Evolutionary conservation across 345 rosid genomes (phyloP).

Genomic region (Bruguiera parviflora): DNA sequence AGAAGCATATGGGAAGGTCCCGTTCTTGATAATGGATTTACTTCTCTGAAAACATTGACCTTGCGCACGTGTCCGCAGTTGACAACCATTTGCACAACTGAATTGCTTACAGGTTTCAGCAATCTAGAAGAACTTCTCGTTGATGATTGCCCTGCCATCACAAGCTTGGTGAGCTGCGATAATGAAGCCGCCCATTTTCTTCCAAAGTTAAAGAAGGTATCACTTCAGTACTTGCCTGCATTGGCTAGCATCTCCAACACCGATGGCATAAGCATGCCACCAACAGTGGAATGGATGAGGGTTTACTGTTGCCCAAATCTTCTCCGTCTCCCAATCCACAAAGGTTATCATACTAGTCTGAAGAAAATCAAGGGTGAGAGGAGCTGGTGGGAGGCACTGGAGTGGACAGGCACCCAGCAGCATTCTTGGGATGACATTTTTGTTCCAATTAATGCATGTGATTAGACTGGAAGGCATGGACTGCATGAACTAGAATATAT

Average conservation of each 20-base stretch:
- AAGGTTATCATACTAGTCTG: not conserved
- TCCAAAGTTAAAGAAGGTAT: conserved; percentile 6
- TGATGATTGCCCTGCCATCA: conserved; percentile 18
- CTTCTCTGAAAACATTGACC: not conserved
- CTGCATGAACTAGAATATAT: too few species aligned
- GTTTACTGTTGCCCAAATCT: not conserved
- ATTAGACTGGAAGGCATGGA: too few species aligned
- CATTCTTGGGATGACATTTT: not conserved
- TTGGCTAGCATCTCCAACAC: conserved; percentile 3
- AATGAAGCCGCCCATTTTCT: not conserved
- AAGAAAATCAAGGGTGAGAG: not conserved
- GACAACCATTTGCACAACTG: conserved; percentile 5
- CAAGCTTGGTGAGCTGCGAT: not conserved
- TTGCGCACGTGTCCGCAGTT: not conserved
- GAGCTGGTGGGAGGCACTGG: not conserved
- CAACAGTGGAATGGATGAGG: not conserved
- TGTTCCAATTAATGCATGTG: not conserved
- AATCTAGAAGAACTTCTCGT: conserved; percentile 15
- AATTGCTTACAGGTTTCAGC: conserved; percentile 9
- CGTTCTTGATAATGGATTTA: not conserved
- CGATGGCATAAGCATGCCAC: not conserved
- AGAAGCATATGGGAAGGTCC: not conserved
- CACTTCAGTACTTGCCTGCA: conserved; percentile 13
- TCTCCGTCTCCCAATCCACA: not conserved
- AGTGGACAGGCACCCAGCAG: not conserved